These are phyloP conservation scores for Candida sonorensis DNA, from an alignment of 805 yeast genomes.

Conservation along the genomic window DNA sequence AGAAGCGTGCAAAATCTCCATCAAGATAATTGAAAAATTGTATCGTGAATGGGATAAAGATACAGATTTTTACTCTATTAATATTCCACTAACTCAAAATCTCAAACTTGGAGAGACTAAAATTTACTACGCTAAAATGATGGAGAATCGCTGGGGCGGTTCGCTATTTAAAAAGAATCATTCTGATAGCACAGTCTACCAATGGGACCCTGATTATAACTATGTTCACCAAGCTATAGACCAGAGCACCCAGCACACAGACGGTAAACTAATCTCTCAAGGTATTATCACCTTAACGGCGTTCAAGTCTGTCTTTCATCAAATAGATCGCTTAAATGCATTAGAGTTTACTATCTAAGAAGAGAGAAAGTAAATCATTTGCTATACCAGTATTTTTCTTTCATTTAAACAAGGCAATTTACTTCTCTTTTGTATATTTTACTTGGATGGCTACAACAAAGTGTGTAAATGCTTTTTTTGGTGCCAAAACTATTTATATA, in stretches of 20 bases:
- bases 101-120: slow-evolving; percentile 44
- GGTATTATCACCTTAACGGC: slow-evolving; percentile 85
- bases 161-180: slow-evolving; percentile 5
- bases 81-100: slow-evolving; percentile 57
- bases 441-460: too few relatives aligned
- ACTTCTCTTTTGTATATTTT: too few relatives aligned
- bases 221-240: slow-evolving; percentile 44
- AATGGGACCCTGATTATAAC: slow-evolving; percentile 73
- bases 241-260: slow-evolving; percentile 39
- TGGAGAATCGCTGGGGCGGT: slow-evolving; percentile 66
- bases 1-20: slow-evolving; percentile 58
- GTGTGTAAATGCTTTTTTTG: too few relatives aligned
- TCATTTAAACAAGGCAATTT: too few relatives aligned
- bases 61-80: slow-evolving; percentile 66
- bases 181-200: slow-evolving; percentile 31
- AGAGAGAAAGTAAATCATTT: too few relatives aligned
- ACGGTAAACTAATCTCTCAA: slow-evolving; percentile 90
- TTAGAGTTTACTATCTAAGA: slow-evolving; percentile 17
- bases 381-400: too few relatives aligned
- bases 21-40: slow-evolving; percentile 51
- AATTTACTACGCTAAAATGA: slow-evolving; percentile 60
- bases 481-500: too few relatives aligned
- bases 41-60: slow-evolving; percentile 43
- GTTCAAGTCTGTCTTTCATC: slow-evolving; percentile 4
- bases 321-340: background rate